Conservation (phyloP, 2,329 filamentous ascomycete species). For the Xylariaceae sp. region DNA sequence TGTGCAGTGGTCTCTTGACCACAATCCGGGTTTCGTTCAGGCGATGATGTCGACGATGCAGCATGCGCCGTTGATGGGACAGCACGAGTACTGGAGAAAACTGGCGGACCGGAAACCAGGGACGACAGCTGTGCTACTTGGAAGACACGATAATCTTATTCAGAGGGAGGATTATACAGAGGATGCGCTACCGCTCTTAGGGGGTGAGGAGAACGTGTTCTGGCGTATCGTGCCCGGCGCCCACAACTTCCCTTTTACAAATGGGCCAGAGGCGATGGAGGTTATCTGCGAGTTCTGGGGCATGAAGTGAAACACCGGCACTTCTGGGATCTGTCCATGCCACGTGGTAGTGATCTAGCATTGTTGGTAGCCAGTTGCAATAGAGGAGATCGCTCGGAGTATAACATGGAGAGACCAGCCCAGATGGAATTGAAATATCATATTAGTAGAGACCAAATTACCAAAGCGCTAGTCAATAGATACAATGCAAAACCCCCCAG, state of each 20-base stretch:
- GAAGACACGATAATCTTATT: conserved; percentile 48
- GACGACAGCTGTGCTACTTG: conserved; percentile 49
- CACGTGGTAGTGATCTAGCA: too few species aligned
- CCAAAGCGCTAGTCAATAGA: conserved; percentile 5
- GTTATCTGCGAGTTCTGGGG: conserved; percentile 47
- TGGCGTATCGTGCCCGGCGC: conserved; percentile 50
- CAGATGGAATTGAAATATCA: conserved; percentile 4
- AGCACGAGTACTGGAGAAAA: conserved; percentile 46
- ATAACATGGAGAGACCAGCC: not conserved
- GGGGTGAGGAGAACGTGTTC: conserved; percentile 43
- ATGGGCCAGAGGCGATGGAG: conserved; percentile 37
- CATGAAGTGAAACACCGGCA: conserved; percentile 6
- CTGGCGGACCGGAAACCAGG: conserved; percentile 38
- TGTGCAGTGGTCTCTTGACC: conserved; percentile 55
- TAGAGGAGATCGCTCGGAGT: too few species aligned
- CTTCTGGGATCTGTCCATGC: too few species aligned
- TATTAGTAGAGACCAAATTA: conserved; percentile 13
- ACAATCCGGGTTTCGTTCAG: conserved; percentile 55
- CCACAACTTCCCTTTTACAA: conserved; percentile 62
- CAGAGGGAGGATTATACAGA: conserved; percentile 43
- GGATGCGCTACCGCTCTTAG: conserved; percentile 47
- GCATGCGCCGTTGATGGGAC: conserved; percentile 48
- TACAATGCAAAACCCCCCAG: conserved; percentile 1
- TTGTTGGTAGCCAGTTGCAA: too few species aligned
- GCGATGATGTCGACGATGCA: conserved; percentile 57